phyloP scores from a whole-genome alignment of 2,329 filamentous ascomycete genomes.

The Dryadomyces quercivorus region DNA sequence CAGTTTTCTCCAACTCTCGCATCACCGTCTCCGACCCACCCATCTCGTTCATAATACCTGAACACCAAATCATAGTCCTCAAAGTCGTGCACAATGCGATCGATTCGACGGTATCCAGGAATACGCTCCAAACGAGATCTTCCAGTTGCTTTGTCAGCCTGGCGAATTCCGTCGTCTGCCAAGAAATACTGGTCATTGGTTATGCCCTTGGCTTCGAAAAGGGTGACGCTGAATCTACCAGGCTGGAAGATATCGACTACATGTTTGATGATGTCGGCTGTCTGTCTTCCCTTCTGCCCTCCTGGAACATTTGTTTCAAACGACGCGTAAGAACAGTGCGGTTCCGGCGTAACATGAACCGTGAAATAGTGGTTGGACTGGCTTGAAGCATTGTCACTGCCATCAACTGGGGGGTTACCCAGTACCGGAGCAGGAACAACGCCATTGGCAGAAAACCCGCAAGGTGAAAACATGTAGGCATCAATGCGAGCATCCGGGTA shows the following conservation, averaged over 20 bases:
- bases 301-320: slow-evolving; percentile 98
- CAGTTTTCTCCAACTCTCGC: neutral
- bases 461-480: slow-evolving; percentile 91
- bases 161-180: slow-evolving; percentile 7
- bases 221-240: slow-evolving; percentile 91
- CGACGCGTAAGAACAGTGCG: slow-evolving; percentile 91
- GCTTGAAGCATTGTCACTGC: slow-evolving; percentile 38
- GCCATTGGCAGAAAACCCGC: slow-evolving; percentile 94
- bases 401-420: slow-evolving; percentile 26
- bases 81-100: slow-evolving; percentile 93
- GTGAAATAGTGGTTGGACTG: slow-evolving; percentile 70
- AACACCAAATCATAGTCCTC: slow-evolving; percentile 97
- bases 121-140: slow-evolving; percentile 61
- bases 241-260: slow-evolving; percentile 95
- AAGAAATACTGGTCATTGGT: slow-evolving; percentile 15
- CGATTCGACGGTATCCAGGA: slow-evolving; percentile 74
- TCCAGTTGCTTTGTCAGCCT: slow-evolving; percentile 23
- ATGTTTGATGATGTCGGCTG: slow-evolving; percentile 81
- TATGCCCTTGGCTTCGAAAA: slow-evolving; percentile 75
- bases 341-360: slow-evolving; percentile 94
- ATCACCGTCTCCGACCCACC: slow-evolving; percentile 48
- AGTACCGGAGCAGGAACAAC: slow-evolving; percentile 70
- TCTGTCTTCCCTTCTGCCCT: slow-evolving; percentile 75
- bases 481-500: slow-evolving; percentile 93
- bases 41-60: slow-evolving; percentile 87